Conservation (phyloP, 2,329 filamentous ascomycete genomes). For the Nannizzia gypsea region DNA sequence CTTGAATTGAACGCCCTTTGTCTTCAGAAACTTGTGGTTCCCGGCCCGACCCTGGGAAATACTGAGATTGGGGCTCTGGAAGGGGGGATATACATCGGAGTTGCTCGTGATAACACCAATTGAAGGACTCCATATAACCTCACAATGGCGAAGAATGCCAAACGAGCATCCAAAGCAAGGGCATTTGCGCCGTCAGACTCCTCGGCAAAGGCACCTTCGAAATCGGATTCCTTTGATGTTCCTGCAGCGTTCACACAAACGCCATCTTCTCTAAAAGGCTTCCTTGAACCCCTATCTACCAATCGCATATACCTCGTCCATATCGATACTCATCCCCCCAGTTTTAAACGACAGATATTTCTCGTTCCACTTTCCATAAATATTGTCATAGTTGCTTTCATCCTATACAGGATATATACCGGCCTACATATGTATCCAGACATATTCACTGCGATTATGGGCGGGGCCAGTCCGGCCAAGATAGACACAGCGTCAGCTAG, state of each 20-base stretch:
- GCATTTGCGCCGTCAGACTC: neutral
- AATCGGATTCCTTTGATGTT: conserved; percentile 17
- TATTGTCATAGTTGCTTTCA: conserved; percentile 49
- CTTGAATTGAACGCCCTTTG: neutral
- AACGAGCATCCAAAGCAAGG: neutral
- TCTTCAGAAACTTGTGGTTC: neutral
- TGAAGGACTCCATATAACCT: neutral
- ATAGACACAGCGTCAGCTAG: conserved; percentile 47
- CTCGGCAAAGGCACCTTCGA: neutral
- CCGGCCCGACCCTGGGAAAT: neutral
- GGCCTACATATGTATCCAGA: conserved; percentile 62
- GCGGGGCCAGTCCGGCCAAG: conserved; percentile 53
- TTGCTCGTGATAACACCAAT: neutral
- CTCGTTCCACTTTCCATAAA: conserved; percentile 68
- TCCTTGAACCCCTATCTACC: conserved; percentile 54
- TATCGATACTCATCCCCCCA: conserved; percentile 57
- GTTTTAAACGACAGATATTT: conserved; percentile 75
- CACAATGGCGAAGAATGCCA: neutral
- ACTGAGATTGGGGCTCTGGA: neutral
- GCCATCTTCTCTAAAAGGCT: conserved; percentile 50
- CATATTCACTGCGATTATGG: conserved; percentile 53
- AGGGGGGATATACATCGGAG: neutral
- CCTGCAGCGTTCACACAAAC: conserved; percentile 58
- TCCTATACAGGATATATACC: conserved; percentile 56
- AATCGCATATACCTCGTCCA: conserved; percentile 73